phyloP scores from a whole-genome alignment of 1,139 yeast genomes.

The Protomyces lactucae-debilis region DNA sequence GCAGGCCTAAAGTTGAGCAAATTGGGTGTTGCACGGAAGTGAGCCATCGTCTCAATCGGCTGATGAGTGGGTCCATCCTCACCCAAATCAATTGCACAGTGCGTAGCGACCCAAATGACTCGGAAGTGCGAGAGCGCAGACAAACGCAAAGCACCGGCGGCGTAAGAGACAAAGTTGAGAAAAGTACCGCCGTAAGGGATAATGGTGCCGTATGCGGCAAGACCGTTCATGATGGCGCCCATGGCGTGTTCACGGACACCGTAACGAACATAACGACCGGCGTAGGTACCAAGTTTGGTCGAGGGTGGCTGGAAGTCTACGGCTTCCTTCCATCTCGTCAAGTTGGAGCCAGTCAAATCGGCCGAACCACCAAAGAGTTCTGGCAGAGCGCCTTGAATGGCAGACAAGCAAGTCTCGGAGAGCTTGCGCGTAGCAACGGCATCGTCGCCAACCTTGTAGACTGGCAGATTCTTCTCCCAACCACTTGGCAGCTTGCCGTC shows the following conservation, averaged over 20 bases:
- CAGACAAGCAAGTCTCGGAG: conserved; percentile 73
- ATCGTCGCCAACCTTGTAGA: conserved; percentile 69
- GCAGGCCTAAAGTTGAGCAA: conserved; percentile 98
- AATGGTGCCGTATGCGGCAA: conserved; percentile 90
- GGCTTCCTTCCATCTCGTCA: conserved; percentile 82
- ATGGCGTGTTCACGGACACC: conserved; percentile 99
- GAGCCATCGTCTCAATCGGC: conserved; percentile 98
- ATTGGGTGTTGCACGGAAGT: conserved; percentile 96
- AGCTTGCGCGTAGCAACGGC: conserved; percentile 94
- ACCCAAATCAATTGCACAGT: conserved; percentile 98
- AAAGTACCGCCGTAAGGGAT: conserved; percentile 97
- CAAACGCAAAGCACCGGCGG: conserved; percentile 94
- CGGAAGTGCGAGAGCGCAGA: conserved; percentile 93
- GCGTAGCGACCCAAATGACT: conserved; percentile 96
- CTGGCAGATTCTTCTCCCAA: conserved; percentile 78
- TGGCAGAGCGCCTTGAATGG: conserved; percentile 64
- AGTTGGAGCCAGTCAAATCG: conserved; percentile 94
- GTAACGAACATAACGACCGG: conserved; percentile 93
- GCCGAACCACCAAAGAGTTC: conserved; percentile 98
- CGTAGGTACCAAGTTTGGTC: conserved; percentile 74
- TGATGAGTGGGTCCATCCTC: conserved; percentile 99
- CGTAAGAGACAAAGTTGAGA: conserved; percentile 96
- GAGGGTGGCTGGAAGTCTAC: conserved; percentile 91
- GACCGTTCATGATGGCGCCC: conserved; percentile 99
- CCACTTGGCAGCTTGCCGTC: conserved; percentile 73